A percentile compares a stretch with the other conserved stretches of the same genome.
These are phyloP conservation scores for Lentinus tigrinus DNA, from an alignment of 768 basidiomycete genomes.

Conservation along the genomic window DNA sequence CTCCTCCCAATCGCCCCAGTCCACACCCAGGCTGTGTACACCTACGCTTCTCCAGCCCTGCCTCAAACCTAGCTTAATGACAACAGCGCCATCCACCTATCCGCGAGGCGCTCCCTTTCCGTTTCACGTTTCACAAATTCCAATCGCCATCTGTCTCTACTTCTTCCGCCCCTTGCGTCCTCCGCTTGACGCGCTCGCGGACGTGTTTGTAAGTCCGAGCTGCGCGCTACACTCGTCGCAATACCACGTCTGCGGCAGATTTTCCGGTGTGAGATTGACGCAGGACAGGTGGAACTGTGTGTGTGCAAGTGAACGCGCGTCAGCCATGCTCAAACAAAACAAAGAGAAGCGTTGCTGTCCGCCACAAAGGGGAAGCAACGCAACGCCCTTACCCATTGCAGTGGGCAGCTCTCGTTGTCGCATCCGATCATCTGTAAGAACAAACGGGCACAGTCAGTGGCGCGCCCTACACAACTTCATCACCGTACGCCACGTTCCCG, in stretches of 20 bases:
- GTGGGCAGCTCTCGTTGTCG: conserved; percentile 53
- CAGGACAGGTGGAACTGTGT: conserved; percentile 62
- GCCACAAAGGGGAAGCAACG: not conserved
- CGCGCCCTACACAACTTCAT: not conserved
- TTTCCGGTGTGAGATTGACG: conserved; percentile 50
- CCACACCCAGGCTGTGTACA: not conserved
- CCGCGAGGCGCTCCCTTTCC: not conserved
- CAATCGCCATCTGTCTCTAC: conserved; percentile 16
- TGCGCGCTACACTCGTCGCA: conserved; percentile 50
- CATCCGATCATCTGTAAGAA: conserved; percentile 56
- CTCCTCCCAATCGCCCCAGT: not conserved
- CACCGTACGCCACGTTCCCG: not conserved
- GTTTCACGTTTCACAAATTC: not conserved
- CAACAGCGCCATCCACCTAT: not conserved
- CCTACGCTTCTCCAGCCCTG: not conserved
- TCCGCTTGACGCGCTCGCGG: conserved; percentile 8
- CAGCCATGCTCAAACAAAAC: not conserved
- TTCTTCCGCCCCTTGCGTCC: conserved; percentile 44
- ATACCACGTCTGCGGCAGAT: conserved; percentile 58
- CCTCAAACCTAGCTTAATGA: conserved; percentile 14
- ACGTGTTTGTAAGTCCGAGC: conserved; percentile 16
- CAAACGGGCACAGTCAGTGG: conserved; percentile 3
- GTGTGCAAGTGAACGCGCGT: not conserved
- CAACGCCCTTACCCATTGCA: conserved; percentile 54
- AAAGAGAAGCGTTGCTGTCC: not conserved